Base-by-base conservation (phyloP, 148 eudicot species). In the Vaccinium myrtillus region DNA sequence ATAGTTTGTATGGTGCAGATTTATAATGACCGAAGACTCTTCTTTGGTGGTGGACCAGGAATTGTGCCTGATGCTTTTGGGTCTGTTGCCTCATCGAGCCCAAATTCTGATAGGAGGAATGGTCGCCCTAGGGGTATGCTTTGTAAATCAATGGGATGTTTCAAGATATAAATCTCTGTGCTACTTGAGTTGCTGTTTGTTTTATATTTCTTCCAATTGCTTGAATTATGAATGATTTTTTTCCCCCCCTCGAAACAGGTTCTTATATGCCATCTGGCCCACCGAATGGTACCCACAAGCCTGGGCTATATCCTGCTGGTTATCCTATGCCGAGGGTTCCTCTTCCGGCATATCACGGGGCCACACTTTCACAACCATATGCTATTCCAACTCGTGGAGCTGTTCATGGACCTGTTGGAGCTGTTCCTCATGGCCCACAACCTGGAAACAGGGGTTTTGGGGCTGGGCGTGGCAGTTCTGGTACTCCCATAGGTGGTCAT, bases 331-430 rank as follows among this genome's bases (percentile, higher is more conserved):
- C 95, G 81, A 93, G 96, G 25, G 94, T 94, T 84, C 98, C 99
- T 4, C 19, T 97, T 79, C 86, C 91, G 78, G 94, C 97, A 79
- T 95, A 94, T 87, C 98, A 94, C 82, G 98, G 99, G 70, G 94
- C 92, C 43, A 93, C 93, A 78, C 95, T 94, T 21, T 87, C 99
- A 27, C 99, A 97, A 85, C 99, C 98, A 5, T 97, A 95, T 89
- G 96, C 98, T 73, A 97, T 97, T 85, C 99, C 99, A 55, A 86
- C 93, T 55, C 96, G 98, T 67, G 96, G 96, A 83, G 95, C 96
- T 85, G 91, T 90, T 58, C 98, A 95, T 88, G 98, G 99, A 73
- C 99, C 99, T 79, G 92, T 94, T 87, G 99, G 98, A 79, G 46
- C 46, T 43, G 98, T 94, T 83, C 98, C 99, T 79, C 99, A 96